Evolutionary conservation across 2,329 filamentous ascomycete species (phyloP).

Genomic region (Drechslerella dactyloides): DNA sequence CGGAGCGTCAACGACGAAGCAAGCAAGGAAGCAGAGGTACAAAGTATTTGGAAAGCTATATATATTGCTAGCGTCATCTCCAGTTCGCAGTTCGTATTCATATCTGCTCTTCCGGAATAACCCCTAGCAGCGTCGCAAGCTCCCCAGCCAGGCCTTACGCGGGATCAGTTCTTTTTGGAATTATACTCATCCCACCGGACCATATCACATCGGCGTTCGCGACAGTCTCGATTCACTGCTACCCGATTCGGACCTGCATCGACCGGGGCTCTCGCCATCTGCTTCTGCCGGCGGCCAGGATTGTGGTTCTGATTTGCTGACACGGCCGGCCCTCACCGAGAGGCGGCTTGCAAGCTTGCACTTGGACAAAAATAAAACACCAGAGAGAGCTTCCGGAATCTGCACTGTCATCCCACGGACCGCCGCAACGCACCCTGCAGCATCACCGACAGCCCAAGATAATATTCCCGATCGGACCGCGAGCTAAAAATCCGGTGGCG

Average conservation of each 20-base stretch:
- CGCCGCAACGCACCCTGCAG: conserved; percentile 33
- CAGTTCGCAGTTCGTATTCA: conserved; percentile 20
- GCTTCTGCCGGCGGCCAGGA: conserved; percentile 13
- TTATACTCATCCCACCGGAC: conserved; percentile 19
- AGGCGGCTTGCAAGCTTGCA: conserved; percentile 4
- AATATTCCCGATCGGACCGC: conserved; percentile 42
- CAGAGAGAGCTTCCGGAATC: conserved; percentile 17
- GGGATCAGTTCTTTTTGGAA: conserved; percentile 23
- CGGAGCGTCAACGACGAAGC: neutral
- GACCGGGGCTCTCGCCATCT: neutral
- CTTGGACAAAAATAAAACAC: neutral
- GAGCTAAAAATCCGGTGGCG: conserved; percentile 14
- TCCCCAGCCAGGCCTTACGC: neutral
- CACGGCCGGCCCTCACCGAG: conserved; percentile 10
- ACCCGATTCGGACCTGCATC: conserved; percentile 13
- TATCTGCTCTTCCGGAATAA: conserved; percentile 11
- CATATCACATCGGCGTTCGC: neutral
- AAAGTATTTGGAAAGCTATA: conserved; percentile 50
- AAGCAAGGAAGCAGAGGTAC: neutral
- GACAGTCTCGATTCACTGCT: neutral
- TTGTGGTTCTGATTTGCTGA: conserved; percentile 18
- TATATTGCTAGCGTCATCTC: conserved; percentile 42
- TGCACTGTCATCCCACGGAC: conserved; percentile 45
- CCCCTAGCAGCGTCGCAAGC: neutral
- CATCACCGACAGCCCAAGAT: conserved; percentile 16